These are phyloP conservation scores for Incumbomyces delicatus DNA, from an alignment of 2,329 filamentous ascomycete genomes.

Conservation along the genomic window DNA sequence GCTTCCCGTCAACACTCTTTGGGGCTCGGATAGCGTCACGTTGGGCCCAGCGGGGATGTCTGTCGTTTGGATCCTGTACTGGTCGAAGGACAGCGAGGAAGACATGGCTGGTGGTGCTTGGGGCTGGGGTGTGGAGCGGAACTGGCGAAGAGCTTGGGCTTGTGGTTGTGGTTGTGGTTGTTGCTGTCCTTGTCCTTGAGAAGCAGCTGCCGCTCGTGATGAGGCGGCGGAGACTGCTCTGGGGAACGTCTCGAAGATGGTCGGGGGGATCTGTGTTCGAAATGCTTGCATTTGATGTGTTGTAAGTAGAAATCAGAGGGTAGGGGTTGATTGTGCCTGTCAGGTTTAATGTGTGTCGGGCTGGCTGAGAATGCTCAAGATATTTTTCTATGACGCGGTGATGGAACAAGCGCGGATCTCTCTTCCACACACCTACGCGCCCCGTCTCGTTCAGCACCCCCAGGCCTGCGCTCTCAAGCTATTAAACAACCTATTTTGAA, in stretches of 20 bases:
- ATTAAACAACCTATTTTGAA: too few relatives aligned
- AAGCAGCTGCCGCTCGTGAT: not conserved
- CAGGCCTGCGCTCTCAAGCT: too few relatives aligned
- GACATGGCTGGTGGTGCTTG: constrained; percentile 8
- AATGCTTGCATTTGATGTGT: constrained; percentile 2
- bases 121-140: constrained; percentile 4
- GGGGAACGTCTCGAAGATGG: constrained; percentile 16
- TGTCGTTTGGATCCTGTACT: constrained; percentile 45
- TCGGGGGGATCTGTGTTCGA: constrained; percentile 12
- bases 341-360: too few relatives aligned
- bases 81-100: constrained; percentile 1
- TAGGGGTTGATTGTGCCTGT: too few relatives aligned
- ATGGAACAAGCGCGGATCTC: too few relatives aligned
- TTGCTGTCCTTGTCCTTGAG: not conserved
- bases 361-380: too few relatives aligned
- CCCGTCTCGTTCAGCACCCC: too few relatives aligned
- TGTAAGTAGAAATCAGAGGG: too few relatives aligned
- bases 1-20: constrained; percentile 48
- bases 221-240: not conserved
- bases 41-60: constrained; percentile 43
- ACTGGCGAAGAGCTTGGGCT: not conserved
- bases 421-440: too few relatives aligned
- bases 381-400: too few relatives aligned
- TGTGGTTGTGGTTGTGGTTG: not conserved
- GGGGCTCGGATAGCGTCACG: constrained; percentile 39